These are phyloP conservation scores for Telfairia occidentalis DNA, from an alignment of 331 rosid genomes.

Conservation along the genomic window DNA sequence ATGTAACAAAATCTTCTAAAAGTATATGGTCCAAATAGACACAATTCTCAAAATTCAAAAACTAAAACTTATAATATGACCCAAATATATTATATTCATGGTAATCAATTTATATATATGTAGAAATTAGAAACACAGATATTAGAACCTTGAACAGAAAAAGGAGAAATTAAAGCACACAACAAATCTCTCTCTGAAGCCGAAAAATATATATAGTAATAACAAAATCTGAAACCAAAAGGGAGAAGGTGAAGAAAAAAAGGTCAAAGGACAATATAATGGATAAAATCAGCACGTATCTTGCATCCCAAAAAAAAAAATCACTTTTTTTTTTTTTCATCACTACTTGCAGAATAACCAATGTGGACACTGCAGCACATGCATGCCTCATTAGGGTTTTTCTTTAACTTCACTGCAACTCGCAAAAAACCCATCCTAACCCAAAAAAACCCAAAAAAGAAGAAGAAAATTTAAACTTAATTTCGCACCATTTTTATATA, in stretches of 20 bases:
- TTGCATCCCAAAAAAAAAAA: not conserved
- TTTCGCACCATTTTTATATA: not conserved
- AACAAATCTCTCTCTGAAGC: not conserved
- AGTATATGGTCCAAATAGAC: too few relatives aligned
- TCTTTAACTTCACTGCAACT: conserved; percentile 1
- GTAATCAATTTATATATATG: not conserved
- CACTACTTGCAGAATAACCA: not conserved
- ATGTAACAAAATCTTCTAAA: too few relatives aligned
- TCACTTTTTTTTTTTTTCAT: not conserved
- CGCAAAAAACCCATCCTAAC: not conserved
- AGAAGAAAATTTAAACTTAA: not conserved
- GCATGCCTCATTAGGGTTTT: conserved; percentile 11
- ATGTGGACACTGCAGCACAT: conserved; percentile 4
- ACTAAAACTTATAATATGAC: not conserved
- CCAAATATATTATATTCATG: not conserved
- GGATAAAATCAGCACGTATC: not conserved
- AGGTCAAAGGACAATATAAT: conserved; percentile 9
- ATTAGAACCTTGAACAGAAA: not conserved
- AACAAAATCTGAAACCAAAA: not conserved
- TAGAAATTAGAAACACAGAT: not conserved
- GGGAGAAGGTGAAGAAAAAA: not conserved
- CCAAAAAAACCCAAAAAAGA: not conserved
- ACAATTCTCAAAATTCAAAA: too few relatives aligned
- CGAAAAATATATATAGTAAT: not conserved
- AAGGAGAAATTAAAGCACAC: not conserved